Base-by-base conservation (phyloP, 352 stramenopile genomes). In the Phytophthora pluvialis region DNA sequence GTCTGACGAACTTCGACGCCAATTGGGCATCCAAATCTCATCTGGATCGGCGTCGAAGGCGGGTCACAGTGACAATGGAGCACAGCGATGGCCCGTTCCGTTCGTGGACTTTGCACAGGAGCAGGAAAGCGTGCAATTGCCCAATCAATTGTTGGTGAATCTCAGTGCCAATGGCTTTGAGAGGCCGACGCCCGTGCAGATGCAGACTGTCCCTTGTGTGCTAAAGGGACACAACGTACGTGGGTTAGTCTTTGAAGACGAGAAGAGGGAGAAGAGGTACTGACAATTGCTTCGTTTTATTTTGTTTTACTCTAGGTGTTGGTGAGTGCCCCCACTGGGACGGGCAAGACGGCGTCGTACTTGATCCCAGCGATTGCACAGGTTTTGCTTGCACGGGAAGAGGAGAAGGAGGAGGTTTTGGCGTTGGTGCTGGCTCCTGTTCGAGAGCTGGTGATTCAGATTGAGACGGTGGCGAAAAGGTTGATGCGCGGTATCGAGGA, bases 371-470 rank as follows among this genome's bases (percentile, higher is more conserved):
- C 75, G 12, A 65, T 92, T 10, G 32, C 77, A 5, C 72, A 84
- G 48, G 60, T 88, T 42, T 53, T 80, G 12, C n/a, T 28, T 15
- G 53, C 51, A 9, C 56, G 72, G 11, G 43, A 57, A 35, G 15
- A 61, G 60, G 16, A 21, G 21, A 21, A 49, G 15, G 26, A 75
- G 15, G 43, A 71, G 16, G 52, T 58, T 31, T 6, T 88, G 3
- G 75, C 60, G 13, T 51, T 94, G 12, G 52, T 94, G 7, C 48
- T 94, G 25, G 80, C 79, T 29, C 83, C 86, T 10, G 78, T 91
- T 35, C 80, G 86, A 51, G 86, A 94, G 42, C 65, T 94, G 8
- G 84, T 79, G 26, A 86, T 90, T 26, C 86, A 94, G 58, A 90
- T 94, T 51, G 83, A 94, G 49, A 61, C 61, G 0, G 73, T 85